These are phyloP conservation scores for Fomitiporia mediterranea DNA, from an alignment of 1,284 basidiomycete genomes.

Conservation along the genomic window DNA sequence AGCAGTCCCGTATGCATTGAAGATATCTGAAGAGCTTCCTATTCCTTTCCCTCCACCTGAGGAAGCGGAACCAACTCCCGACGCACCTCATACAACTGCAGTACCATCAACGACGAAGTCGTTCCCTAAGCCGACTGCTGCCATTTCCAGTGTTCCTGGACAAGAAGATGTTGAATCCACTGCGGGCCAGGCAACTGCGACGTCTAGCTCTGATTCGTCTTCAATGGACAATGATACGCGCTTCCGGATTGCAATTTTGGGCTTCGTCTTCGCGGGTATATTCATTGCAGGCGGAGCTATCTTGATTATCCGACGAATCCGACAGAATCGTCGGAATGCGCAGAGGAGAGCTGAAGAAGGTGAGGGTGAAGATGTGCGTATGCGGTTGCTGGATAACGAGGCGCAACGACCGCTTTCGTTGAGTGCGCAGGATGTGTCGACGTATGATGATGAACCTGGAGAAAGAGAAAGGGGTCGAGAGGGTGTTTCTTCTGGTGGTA, in stretches of 20 bases:
- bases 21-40: conserved; percentile 38
- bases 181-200: neutral
- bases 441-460: conserved; percentile 55
- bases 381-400: conserved; percentile 52
- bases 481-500: neutral
- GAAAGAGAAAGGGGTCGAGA: conserved; percentile 36
- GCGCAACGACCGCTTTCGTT: conserved; percentile 43
- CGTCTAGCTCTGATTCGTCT: neutral
- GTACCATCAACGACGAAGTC: conserved; percentile 50
- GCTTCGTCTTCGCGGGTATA: conserved; percentile 62
- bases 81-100: conserved; percentile 30
- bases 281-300: conserved; percentile 28
- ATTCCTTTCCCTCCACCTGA: conserved; percentile 49
- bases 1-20: conserved; percentile 62
- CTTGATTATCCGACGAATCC: conserved; percentile 31
- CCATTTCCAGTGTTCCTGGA: neutral
- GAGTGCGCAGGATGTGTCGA: conserved; percentile 78
- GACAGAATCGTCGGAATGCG: conserved; percentile 47
- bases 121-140: conserved; percentile 79
- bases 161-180: conserved; percentile 4
- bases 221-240: conserved; percentile 14
- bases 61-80: conserved; percentile 27
- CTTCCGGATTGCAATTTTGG: conserved; percentile 33
- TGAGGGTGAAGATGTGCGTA: conserved; percentile 64
- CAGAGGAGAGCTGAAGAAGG: conserved; percentile 30